A percentile compares a stretch with the other conserved stretches of the same genome.
These are phyloP conservation scores for Pichia nanzhaoensis DNA, from an alignment of 805 yeast genomes.

Conservation along the genomic window DNA sequence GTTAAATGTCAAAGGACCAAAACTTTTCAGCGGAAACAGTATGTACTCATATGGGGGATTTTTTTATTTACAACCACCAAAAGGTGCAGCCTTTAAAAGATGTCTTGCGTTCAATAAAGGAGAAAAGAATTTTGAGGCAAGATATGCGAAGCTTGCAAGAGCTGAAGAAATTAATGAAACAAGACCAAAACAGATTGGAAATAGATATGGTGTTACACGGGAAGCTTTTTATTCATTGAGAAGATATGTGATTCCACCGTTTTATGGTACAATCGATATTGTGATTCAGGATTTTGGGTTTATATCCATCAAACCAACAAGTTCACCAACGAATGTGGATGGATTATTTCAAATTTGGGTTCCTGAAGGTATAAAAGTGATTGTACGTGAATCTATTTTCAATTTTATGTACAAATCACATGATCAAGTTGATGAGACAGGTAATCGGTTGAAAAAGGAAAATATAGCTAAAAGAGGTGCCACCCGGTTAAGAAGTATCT, in stretches of 20 bases:
- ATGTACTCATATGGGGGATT: conserved; percentile 51
- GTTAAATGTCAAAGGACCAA: conserved; percentile 11
- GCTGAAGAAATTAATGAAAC: conserved; percentile 25
- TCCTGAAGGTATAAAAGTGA: conserved; percentile 48
- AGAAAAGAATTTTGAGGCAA: conserved; percentile 35
- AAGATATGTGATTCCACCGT: conserved; percentile 61
- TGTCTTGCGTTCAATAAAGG: conserved; percentile 29
- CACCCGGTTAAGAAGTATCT: conserved; percentile 12
- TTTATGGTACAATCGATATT: conserved; percentile 57
- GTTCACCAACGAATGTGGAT: conserved; percentile 23
- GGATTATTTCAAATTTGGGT: conserved; percentile 44
- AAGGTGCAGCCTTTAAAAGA: conserved; percentile 40
- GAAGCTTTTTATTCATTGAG: conserved; percentile 29
- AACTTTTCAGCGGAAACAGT: conserved; percentile 20
- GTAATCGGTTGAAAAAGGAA: conserved; percentile 14
- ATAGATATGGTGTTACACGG: conserved; percentile 17
- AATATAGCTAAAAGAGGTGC: conserved; percentile 13
- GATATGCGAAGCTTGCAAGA: conserved; percentile 29
- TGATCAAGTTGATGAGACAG: conserved; percentile 13
- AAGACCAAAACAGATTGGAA: conserved; percentile 23
- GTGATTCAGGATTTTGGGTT: conserved; percentile 63
- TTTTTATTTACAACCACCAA: conserved; percentile 51
- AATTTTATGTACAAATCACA: conserved; percentile 23
- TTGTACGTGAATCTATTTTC: conserved; percentile 37
- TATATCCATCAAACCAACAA: conserved; percentile 54